phyloP scores from a whole-genome alignment of 805 yeast species.

The Spencermartinsiella europaea region DNA sequence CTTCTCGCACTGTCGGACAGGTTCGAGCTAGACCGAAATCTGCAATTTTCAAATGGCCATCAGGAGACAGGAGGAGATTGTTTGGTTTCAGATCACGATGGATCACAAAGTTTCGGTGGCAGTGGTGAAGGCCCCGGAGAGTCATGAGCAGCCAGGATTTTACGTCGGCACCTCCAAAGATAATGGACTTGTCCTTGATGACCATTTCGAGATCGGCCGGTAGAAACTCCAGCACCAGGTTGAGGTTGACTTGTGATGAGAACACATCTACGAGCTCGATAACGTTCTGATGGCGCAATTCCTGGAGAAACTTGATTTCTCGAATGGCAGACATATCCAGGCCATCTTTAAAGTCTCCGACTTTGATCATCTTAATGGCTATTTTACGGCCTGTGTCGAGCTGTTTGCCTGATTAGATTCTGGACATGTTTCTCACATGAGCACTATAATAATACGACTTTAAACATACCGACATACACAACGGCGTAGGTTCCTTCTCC shows the following conservation, averaged over 20 bases:
- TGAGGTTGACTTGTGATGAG: constrained; percentile 57
- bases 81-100: constrained; percentile 95
- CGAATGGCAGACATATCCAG: constrained; percentile 96
- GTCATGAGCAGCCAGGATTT: constrained; percentile 96
- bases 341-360: constrained; percentile 92
- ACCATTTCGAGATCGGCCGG: constrained; percentile 90
- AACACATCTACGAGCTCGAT: constrained; percentile 88
- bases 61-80: constrained; percentile 79
- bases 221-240: constrained; percentile 85
- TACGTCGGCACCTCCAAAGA: constrained; percentile 81
- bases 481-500: constrained; percentile 99
- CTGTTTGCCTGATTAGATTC: constrained; percentile 37
- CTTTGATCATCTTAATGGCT: constrained; percentile 94
- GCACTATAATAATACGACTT: too few species aligned
- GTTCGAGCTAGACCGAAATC: constrained; percentile 96
- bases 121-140: constrained; percentile 88
- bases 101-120: constrained; percentile 83
- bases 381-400: constrained; percentile 50
- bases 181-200: constrained; percentile 69
- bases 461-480: constrained; percentile 61
- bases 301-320: constrained; percentile 85
- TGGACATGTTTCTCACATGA: not conserved
- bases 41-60: constrained; percentile 86
- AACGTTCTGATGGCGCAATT: constrained; percentile 69
- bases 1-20: constrained; percentile 56